Evolutionary conservation across 2,329 filamentous ascomycete genomes (phyloP).

Genomic region (Microcera coccophila): DNA sequence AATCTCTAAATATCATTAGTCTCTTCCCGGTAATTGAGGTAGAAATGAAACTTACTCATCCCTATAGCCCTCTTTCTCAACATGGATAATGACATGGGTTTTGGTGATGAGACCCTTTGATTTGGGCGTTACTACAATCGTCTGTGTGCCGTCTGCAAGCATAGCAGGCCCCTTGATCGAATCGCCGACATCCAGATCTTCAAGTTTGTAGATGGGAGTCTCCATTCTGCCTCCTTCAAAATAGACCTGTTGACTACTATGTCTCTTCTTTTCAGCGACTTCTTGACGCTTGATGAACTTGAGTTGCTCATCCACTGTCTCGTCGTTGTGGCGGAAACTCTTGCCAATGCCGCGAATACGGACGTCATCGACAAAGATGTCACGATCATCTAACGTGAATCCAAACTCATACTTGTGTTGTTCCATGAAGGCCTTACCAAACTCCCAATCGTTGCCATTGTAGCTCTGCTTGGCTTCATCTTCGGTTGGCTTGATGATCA

Average conservation of each 20-base stretch:
- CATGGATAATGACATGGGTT: conserved; percentile 86
- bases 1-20: conserved; percentile 15
- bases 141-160: conserved; percentile 83
- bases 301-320: conserved; percentile 81
- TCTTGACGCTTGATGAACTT: conserved; percentile 61
- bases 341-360: conserved; percentile 85
- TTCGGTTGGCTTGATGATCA: conserved; percentile 72
- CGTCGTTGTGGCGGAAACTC: conserved; percentile 73
- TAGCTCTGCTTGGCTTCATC: conserved; percentile 59
- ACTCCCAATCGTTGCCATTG: conserved; percentile 70
- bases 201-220: conserved; percentile 79
- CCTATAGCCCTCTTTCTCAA: conserved; percentile 53
- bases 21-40: neutral
- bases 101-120: conserved; percentile 73
- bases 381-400: conserved; percentile 77
- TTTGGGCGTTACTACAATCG: conserved; percentile 80
- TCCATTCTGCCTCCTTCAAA: conserved; percentile 76
- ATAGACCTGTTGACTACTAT: conserved; percentile 69
- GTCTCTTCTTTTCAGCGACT: conserved; percentile 55
- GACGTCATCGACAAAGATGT: conserved; percentile 88
- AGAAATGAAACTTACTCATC: conserved; percentile 25
- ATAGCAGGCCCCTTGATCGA: conserved; percentile 77
- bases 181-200: conserved; percentile 68
- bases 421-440: conserved; percentile 76
- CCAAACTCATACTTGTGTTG: conserved; percentile 93